phyloP scores from a whole-genome alignment of 139 green algal species.

The Edaphochlamys debaryana region DNA sequence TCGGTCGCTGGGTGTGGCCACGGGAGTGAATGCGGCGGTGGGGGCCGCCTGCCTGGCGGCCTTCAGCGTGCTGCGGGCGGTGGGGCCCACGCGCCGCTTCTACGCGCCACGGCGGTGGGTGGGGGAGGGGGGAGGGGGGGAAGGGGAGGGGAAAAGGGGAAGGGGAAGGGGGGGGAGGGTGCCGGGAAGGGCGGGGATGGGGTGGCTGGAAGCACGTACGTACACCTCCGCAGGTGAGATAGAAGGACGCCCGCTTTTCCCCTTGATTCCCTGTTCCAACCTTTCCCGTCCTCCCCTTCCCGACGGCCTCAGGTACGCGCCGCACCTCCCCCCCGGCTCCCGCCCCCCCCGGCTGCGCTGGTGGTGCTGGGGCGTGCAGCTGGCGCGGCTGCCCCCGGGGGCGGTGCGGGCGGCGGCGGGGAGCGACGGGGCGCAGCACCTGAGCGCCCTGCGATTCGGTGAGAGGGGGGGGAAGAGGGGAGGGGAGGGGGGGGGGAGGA shows the following conservation, averaged over 20 bases:
- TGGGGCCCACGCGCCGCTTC: conserved; percentile 43
- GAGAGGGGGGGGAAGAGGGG: background rate
- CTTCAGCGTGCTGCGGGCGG: conserved; percentile 51
- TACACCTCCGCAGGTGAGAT: no score
- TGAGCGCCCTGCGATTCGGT: conserved; percentile 3
- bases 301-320: background rate
- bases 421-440: background rate
- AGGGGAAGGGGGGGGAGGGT: background rate
- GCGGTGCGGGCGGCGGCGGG: background rate
- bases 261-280: background rate
- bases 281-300: background rate
- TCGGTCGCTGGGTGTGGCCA: conserved; percentile 26
- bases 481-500: background rate
- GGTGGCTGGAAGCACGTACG: background rate
- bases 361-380: background rate
- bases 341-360: background rate
- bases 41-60: conserved; percentile 28
- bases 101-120: conserved; percentile 57
- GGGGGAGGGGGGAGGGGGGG: background rate
- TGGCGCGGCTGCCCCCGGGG: conserved; percentile 6
- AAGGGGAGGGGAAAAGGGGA: no score
- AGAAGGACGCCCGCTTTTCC: no score
- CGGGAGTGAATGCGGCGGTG: conserved; percentile 51
- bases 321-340: background rate
- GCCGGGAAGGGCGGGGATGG: background rate